Evolutionary conservation across 495 filamentous ascomycete genomes (phyloP), one percentile per base, ranked within the genome.

Genomic region (Articulospora tetracladia): DNA sequence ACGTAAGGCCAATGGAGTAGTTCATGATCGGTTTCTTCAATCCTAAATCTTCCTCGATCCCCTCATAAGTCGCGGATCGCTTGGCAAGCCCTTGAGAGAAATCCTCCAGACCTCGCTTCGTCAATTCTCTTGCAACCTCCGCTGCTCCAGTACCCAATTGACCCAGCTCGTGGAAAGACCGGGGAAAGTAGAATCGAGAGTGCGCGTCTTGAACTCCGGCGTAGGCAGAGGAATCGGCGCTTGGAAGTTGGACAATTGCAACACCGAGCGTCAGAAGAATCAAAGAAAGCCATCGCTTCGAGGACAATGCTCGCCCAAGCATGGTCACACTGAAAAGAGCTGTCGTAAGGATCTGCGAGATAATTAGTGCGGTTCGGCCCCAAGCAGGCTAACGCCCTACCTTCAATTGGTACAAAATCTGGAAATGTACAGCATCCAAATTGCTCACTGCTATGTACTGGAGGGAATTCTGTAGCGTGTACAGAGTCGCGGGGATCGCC

Each of bases 21-120:
- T 92, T 91, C 81, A 95, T 83, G 39, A 79, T 73, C 10, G 87
- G 88, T 24, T 81, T 75, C 19, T 78, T 80, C 26, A 81, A 72
- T 46, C 80, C 77, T 39, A 88, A 79, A 67, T 97, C 93, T 60
- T 94, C 87, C 62, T 91, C 79, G 54, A 97, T 97, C 22, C 94
- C 93, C 72, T 97, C 88, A 67, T 97, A 97, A 0, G 92, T 95
- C 4, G 92, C 92, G n/a, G 92, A 96, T n/a, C 94, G 86, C 63
- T 80, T 85, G 22, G 79, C 74, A 19, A 46, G 93, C 64, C 82
- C 82, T 34, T 79, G 75, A 7, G 65, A 66, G 6, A 79, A 57
- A 11, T 67, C 66, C 6, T 70, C 73, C 17, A 79, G 60, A 11
- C 77, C 73, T 8, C 79, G 73, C 52, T 71, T 79, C 15, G 77